A percentile compares a stretch with the other conserved stretches of the same genome.
Evolutionary conservation across 139 green algal genomes (phyloP).

Genomic region (Coelastrella sp.): DNA sequence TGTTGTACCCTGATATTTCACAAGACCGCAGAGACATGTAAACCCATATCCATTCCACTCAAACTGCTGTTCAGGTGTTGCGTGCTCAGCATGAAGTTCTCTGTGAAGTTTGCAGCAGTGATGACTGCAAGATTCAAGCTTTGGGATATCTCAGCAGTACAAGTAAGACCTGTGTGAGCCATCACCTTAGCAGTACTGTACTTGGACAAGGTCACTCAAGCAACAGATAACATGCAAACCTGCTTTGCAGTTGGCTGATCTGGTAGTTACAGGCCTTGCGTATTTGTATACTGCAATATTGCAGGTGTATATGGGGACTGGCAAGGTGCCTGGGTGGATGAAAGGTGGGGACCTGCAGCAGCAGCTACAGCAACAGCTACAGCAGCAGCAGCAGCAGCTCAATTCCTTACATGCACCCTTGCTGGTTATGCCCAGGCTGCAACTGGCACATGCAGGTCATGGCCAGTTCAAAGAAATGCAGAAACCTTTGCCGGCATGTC

Average conservation of each 20-base stretch:
- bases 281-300: background rate
- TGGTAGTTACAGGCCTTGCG: background rate
- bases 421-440: too few relatives aligned
- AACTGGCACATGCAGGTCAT: too few relatives aligned
- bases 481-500: too few relatives aligned
- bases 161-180: too few relatives aligned
- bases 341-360: background rate
- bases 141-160: slow-evolving; percentile 45
- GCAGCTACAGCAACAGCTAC: too few relatives aligned
- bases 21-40: background rate
- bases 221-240: background rate
- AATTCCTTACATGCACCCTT: too few relatives aligned
- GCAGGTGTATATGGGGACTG: slow-evolving; percentile 48
- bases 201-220: too few relatives aligned
- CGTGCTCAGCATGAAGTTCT: slow-evolving; percentile 7
- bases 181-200: too few relatives aligned
- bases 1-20: background rate
- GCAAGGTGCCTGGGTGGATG: slow-evolving; percentile 44
- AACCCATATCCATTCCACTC: too few relatives aligned
- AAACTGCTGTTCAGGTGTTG: slow-evolving; percentile 32
- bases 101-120: background rate
- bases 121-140: background rate
- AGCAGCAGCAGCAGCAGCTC: too few relatives aligned
- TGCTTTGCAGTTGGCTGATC: background rate
- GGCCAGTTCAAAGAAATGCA: too few relatives aligned